Evolutionary conservation across 805 yeast species (phyloP).

Genomic region (Spathaspora gorwiae): DNA sequence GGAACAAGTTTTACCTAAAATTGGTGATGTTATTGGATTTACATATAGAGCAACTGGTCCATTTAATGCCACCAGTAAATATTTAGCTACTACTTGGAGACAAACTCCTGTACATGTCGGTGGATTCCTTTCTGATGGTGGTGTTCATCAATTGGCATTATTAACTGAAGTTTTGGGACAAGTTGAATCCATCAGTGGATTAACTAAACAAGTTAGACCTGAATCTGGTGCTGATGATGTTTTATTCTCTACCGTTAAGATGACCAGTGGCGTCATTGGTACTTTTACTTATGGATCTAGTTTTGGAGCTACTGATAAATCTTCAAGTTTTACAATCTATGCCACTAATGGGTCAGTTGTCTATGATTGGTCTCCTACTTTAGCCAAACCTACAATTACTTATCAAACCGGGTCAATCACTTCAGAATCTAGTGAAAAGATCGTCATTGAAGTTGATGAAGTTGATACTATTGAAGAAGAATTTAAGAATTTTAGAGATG

Average conservation of each 20-base stretch:
- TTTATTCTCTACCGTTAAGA: constrained; percentile 61
- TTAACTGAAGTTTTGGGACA: constrained; percentile 78
- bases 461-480: constrained; percentile 43
- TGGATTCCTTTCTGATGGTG: constrained; percentile 90
- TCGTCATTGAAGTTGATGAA: constrained; percentile 37
- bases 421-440: constrained; percentile 50
- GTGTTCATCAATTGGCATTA: constrained; percentile 90
- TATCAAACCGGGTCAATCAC: constrained; percentile 27
- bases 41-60: constrained; percentile 74
- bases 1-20: constrained; percentile 52
- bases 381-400: constrained; percentile 35
- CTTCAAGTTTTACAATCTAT: constrained; percentile 60
- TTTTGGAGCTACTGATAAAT: constrained; percentile 75
- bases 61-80: constrained; percentile 56
- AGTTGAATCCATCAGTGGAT: constrained; percentile 66
- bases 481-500: constrained; percentile 48
- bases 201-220: constrained; percentile 70
- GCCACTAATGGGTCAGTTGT: constrained; percentile 76
- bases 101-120: constrained; percentile 87
- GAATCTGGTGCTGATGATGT: constrained; percentile 81
- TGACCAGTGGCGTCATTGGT: constrained; percentile 66
- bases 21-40: constrained; percentile 70
- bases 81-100: constrained; percentile 78
- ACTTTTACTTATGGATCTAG: constrained; percentile 85
- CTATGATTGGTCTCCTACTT: constrained; percentile 58